Evolutionary conservation across 108 stramenopile genomes (phyloP).

Genomic region (Tribonema minus): DNA sequence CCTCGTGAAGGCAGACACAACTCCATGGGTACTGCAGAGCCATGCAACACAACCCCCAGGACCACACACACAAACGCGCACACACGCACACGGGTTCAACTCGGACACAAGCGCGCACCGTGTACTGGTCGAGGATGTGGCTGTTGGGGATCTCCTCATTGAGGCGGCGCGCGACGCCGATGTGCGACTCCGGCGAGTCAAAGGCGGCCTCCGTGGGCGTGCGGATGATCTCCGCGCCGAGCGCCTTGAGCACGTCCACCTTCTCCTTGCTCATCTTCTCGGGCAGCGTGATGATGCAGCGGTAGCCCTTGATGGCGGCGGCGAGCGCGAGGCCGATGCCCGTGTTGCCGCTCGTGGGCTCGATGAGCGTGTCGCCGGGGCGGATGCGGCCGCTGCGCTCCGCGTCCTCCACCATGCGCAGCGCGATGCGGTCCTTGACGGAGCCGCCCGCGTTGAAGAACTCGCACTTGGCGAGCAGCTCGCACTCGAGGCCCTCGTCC

Average conservation of each 20-base stretch:
- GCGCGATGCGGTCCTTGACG: slow-evolving; percentile 85
- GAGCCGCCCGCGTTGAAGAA: slow-evolving; percentile 77
- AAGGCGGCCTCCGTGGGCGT: slow-evolving; percentile 83
- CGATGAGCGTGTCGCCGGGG: slow-evolving; percentile 86
- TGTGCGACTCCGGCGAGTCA: slow-evolving; percentile 83
- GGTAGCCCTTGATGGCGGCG: slow-evolving; percentile 73
- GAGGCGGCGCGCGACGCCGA: slow-evolving; percentile 74
- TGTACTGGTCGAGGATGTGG: slow-evolving; percentile 77
- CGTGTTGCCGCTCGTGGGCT: slow-evolving; percentile 92
- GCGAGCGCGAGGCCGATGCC: slow-evolving; percentile 88
- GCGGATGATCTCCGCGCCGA: slow-evolving; percentile 83
- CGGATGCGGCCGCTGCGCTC: slow-evolving; percentile 49
- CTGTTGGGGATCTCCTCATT: slow-evolving; percentile 76
- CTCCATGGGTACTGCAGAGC: background rate
- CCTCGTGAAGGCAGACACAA: background rate
- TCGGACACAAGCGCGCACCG: too few relatives aligned
- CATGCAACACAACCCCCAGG: background rate
- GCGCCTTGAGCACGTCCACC: slow-evolving; percentile 79
- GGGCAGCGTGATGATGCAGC: slow-evolving; percentile 82
- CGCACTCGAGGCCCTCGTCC: slow-evolving; percentile 65
- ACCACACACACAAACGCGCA: background rate
- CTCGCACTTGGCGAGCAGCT: slow-evolving; percentile 74
- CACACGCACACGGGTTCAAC: background rate
- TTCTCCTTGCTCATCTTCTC: slow-evolving; percentile 92
- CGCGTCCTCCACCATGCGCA: slow-evolving; percentile 64